phyloP scores from a whole-genome alignment of 495 filamentous ascomycete species.

The Aspergillus ostianus region DNA sequence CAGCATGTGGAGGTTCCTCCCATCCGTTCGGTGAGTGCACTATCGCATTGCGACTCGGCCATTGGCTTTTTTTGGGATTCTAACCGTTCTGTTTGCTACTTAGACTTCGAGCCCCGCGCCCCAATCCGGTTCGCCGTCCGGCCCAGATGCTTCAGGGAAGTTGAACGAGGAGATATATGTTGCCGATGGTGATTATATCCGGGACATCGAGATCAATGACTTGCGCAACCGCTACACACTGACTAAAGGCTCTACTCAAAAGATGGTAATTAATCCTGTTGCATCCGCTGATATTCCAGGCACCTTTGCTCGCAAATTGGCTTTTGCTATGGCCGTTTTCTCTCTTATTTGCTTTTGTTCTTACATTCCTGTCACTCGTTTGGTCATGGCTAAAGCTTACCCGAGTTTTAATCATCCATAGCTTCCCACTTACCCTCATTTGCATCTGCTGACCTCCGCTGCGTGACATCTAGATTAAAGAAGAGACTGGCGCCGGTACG shows the following conservation, averaged over 20 bases:
- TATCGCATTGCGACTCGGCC: neutral
- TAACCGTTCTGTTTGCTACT: neutral
- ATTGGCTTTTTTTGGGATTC: neutral
- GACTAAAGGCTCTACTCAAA: constrained; percentile 96
- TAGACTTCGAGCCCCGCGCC: constrained; percentile 52
- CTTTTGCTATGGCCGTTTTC: constrained; percentile 32
- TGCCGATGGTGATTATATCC: constrained; percentile 94
- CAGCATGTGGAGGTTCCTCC: constrained; percentile 94
- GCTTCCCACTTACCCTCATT: constrained; percentile 73
- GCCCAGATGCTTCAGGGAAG: constrained; percentile 51
- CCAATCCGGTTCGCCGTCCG: constrained; percentile 44
- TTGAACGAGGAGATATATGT: constrained; percentile 88
- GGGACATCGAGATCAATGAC: constrained; percentile 98
- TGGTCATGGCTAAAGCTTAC: constrained; percentile 81
- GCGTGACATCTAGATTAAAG: constrained; percentile 98
- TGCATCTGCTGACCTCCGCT: constrained; percentile 95
- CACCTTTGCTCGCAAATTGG: constrained; percentile 34
- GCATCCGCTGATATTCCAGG: constrained; percentile 79
- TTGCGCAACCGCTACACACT: constrained; percentile 95
- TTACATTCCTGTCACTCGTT: constrained; percentile 41
- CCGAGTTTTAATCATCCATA: constrained; percentile 59
- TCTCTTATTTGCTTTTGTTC: constrained; percentile 24
- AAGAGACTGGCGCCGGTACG: constrained; percentile 99
- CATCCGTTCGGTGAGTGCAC: constrained; percentile 59
- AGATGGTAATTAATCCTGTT: constrained; percentile 94